Conservation (phyloP, 345 rosid species). For the Populus alba region DNA sequence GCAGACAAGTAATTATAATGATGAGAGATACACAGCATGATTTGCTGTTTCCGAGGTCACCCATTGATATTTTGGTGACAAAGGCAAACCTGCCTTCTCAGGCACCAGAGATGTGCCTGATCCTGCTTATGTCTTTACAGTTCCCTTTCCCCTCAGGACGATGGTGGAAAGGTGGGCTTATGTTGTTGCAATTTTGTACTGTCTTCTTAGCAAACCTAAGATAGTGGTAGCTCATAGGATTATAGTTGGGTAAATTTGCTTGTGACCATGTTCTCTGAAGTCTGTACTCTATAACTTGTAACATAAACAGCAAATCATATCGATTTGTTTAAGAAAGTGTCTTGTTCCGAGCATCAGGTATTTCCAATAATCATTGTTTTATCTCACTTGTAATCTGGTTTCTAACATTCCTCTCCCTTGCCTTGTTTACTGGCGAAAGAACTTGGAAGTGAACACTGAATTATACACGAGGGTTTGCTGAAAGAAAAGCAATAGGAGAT, state of each 20-base stretch:
- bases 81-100: neutral
- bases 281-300: constrained; percentile 22
- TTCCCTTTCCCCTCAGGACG: neutral
- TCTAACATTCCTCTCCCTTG: neutral
- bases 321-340: constrained; percentile 7
- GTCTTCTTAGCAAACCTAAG: constrained; percentile 9
- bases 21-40: neutral
- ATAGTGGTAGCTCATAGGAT: constrained; percentile 24
- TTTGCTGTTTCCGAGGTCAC: constrained; percentile 2
- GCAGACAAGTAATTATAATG: constrained; percentile 19
- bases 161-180: constrained; percentile 3
- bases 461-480: neutral
- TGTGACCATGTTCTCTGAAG: constrained; percentile 1
- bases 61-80: neutral
- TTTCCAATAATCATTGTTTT: neutral
- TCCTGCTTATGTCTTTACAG: neutral
- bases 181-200: constrained; percentile 41
- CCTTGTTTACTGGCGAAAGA: neutral
- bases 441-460: too few relatives aligned
- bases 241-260: constrained; percentile 12
- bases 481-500: neutral
- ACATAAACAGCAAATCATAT: constrained; percentile 23
- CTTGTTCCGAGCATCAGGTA: neutral
- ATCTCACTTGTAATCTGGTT: neutral
- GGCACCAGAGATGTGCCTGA: constrained; percentile 6